phyloP scores from a whole-genome alignment of 306 rosid genomes.

The Neltuma alba region DNA sequence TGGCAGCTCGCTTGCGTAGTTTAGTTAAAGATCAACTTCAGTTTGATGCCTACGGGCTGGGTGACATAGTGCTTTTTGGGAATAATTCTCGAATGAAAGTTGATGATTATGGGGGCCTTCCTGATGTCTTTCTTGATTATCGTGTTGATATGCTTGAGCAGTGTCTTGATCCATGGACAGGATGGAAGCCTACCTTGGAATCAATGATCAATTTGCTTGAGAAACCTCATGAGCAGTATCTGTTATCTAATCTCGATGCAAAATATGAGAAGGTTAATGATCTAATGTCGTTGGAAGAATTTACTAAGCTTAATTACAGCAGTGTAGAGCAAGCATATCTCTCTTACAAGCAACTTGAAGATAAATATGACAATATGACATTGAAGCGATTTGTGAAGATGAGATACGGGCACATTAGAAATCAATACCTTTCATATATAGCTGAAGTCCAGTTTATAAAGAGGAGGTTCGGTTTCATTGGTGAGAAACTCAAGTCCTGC shows the following conservation, averaged over 20 bases:
- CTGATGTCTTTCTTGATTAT: constrained; percentile 40
- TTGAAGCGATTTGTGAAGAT: constrained; percentile 38
- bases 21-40: constrained; percentile 4
- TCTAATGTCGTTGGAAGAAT: constrained; percentile 41
- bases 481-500: constrained; percentile 15
- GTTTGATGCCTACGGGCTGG: constrained; percentile 27
- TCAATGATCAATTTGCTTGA: constrained; percentile 27
- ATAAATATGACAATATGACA: constrained; percentile 7
- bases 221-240: constrained; percentile 30
- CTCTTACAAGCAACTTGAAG: constrained; percentile 6
- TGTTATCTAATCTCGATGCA: neutral
- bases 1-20: constrained; percentile 35
- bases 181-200: constrained; percentile 35
- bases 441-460: constrained; percentile 42
- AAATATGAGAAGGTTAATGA: neutral
- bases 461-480: constrained; percentile 20
- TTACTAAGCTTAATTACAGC: neutral
- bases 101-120: constrained; percentile 24
- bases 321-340: neutral
- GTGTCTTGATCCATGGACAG: constrained; percentile 13
- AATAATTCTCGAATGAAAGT: constrained; percentile 40
- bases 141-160: neutral
- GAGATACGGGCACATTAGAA: neutral
- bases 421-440: constrained; percentile 19
- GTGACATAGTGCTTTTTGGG: constrained; percentile 43